Percentiles rank a stretch among this genome's conserved stretches.
Conservation (phyloP, 2,329 filamentous ascomycete genomes). For the Paraphaeosphaeria minitans region DNA sequence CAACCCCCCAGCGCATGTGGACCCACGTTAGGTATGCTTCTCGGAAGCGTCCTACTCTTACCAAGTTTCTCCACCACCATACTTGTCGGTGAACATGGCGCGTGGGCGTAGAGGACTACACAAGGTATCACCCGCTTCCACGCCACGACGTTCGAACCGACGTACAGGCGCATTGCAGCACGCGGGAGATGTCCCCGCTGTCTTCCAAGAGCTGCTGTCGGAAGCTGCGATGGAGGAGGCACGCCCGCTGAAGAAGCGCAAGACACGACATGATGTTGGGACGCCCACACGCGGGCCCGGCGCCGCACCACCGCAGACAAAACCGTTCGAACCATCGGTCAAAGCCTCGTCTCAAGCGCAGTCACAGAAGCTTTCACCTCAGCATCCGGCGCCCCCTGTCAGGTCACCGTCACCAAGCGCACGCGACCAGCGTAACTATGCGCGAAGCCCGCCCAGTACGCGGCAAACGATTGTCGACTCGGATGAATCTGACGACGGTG, state of each 20-base stretch:
- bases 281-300: conserved; percentile 6
- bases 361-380: conserved; percentile 11
- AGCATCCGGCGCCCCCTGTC: conserved; percentile 7
- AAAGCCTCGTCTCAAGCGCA: conserved; percentile 16
- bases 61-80: background rate
- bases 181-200: conserved; percentile 45
- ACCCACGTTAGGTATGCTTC: background rate
- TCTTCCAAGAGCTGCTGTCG: conserved; percentile 54
- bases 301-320: conserved; percentile 3
- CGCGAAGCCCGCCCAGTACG: conserved; percentile 32
- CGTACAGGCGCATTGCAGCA: conserved; percentile 24
- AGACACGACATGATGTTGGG: conserved; percentile 20
- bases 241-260: conserved; percentile 48
- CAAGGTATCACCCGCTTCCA: conserved; percentile 22
- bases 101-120: conserved; percentile 30
- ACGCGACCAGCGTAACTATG: conserved; percentile 13
- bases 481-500: conserved; percentile 62
- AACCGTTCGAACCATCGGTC: background rate
- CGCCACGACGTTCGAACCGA: conserved; percentile 34
- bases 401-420: background rate
- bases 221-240: conserved; percentile 35
- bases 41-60: background rate
- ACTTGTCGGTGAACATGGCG: conserved; percentile 29
- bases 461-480: conserved; percentile 50
- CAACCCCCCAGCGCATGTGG: background rate